Conservation (phyloP, 2,329 filamentous ascomycete genomes). For the Sporothrix globosa region DNA sequence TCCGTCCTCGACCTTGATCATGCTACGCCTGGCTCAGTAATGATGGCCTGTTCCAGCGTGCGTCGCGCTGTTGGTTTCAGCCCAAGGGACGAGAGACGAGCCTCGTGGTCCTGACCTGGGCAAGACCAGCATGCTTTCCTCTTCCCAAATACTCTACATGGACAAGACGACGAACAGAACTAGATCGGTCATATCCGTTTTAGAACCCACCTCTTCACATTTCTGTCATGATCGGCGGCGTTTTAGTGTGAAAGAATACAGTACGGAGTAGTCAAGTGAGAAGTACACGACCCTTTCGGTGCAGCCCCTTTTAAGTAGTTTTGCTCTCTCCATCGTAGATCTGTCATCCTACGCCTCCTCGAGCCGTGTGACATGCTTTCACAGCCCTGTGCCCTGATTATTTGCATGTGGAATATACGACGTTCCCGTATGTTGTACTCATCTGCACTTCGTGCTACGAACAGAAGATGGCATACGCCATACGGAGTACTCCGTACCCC, state of each 20-base stretch:
- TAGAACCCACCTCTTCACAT: neutral
- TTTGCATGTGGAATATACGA: neutral
- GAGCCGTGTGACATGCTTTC: neutral
- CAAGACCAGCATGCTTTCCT: neutral
- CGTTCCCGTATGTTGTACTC: neutral
- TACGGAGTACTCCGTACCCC: no score
- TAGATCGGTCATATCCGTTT: conserved; percentile 13
- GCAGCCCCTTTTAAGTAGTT: no score
- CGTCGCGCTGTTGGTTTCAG: neutral
- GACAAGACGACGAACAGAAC: neutral
- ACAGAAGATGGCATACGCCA: neutral
- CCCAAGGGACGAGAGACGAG: conserved; percentile 10
- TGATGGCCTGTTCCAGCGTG: neutral
- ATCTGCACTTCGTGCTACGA: neutral
- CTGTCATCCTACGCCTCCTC: neutral
- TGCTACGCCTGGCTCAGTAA: neutral
- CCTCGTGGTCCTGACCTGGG: neutral
- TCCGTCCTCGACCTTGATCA: neutral
- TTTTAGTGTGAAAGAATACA: no score
- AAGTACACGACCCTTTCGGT: no score
- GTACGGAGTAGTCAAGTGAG: no score
- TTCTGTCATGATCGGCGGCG: no score
- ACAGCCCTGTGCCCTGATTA: neutral
- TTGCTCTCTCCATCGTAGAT: no score
- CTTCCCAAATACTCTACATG: neutral